These are phyloP conservation scores for Ophiostoma ulmi DNA, from an alignment of 2,329 filamentous ascomycete genomes.

Conservation along the genomic window DNA sequence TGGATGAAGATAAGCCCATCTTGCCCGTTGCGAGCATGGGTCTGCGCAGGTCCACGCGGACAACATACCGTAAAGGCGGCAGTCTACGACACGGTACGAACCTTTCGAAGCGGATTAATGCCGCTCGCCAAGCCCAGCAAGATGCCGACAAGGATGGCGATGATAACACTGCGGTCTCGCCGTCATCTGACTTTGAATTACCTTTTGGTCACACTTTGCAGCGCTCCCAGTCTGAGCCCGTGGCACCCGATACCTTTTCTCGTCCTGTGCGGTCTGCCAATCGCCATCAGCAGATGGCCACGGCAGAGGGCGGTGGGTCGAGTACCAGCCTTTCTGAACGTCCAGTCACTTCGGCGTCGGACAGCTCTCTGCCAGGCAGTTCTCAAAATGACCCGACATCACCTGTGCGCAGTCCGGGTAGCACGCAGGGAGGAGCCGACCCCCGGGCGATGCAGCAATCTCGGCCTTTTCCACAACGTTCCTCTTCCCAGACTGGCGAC, in stretches of 20 bases:
- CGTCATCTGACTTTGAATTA: slow-evolving; percentile 41
- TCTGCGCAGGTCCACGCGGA: slow-evolving; percentile 82
- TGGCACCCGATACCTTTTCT: slow-evolving; percentile 43
- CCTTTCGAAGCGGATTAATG: slow-evolving; percentile 65
- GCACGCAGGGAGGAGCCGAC: slow-evolving; percentile 9
- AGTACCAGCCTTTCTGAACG: not conserved
- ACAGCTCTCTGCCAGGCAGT: not conserved
- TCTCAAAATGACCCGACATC: not conserved
- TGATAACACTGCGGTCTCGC: slow-evolving; percentile 40
- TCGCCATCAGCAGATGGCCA: not conserved
- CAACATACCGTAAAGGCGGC: slow-evolving; percentile 79
- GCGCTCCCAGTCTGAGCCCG: slow-evolving; percentile 66
- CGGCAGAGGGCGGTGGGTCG: not conserved
- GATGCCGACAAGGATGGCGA: slow-evolving; percentile 48
- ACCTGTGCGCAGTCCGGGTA: not conserved
- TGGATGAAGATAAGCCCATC: slow-evolving; percentile 74
- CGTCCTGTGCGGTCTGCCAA: slow-evolving; percentile 5
- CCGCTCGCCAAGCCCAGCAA: slow-evolving; percentile 56
- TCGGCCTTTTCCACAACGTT: slow-evolving; percentile 47
- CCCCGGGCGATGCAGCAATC: slow-evolving; percentile 25
- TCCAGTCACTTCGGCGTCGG: not conserved
- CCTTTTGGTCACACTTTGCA: slow-evolving; percentile 50
- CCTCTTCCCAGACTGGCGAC: slow-evolving; percentile 49
- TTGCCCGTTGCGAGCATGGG: slow-evolving; percentile 71
- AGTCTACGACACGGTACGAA: slow-evolving; percentile 75